Percentiles rank a stretch among this genome's conserved stretches.
Conservation (phyloP, 257 asterid species). For the Nyctanthes arbortristis region DNA sequence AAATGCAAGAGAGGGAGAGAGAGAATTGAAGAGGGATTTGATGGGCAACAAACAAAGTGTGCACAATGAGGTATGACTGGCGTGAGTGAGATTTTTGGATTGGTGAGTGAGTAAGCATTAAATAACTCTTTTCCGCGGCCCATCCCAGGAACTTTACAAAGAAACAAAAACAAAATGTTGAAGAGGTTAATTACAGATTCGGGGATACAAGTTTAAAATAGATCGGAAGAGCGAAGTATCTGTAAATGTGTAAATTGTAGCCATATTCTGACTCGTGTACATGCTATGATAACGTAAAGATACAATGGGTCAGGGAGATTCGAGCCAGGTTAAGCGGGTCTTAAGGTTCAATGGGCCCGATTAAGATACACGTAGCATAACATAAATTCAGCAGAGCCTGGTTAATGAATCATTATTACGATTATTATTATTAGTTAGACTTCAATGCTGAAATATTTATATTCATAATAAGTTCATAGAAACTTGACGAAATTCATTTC, state of each 20-base stretch:
- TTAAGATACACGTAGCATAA: no score
- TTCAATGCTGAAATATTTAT: no score
- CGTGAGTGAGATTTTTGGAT: slow-evolving; percentile 37
- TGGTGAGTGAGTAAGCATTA: slow-evolving; percentile 48
- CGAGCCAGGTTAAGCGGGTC: no score
- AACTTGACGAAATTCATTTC: no score
- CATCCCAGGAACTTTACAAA: slow-evolving; percentile 34
- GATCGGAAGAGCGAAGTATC: slow-evolving; percentile 6
- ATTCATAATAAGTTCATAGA: no score
- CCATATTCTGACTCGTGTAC: not conserved
- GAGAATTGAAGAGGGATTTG: slow-evolving; percentile 16
- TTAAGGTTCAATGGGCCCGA: no score
- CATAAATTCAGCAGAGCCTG: no score
- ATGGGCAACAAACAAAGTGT: slow-evolving; percentile 24
- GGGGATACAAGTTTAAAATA: not conserved
- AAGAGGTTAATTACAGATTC: not conserved
- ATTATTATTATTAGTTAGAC: no score
- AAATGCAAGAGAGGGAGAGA: slow-evolving; percentile 19
- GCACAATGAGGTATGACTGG: slow-evolving; percentile 25
- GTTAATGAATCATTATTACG: no score
- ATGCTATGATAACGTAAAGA: no score
- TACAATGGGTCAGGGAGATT: no score
- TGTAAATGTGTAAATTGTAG: no score
- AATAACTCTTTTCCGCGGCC: slow-evolving; percentile 29
- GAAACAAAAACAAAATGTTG: slow-evolving; percentile 22